Conservation (phyloP, 805 yeast species). For the Candida arabinofermentans region DNA sequence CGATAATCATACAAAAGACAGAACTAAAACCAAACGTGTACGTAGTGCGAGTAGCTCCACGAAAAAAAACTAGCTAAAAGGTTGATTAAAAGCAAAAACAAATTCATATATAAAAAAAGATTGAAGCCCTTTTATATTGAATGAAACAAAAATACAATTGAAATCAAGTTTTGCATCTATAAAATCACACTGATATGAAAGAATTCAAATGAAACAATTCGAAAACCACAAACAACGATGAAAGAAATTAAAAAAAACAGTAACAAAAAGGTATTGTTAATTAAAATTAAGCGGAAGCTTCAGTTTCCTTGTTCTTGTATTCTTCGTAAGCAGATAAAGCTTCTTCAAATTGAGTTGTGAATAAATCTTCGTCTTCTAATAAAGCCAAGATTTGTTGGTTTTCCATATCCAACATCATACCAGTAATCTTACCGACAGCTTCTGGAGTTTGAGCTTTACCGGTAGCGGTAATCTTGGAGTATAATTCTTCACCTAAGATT, state of each 20-base stretch:
- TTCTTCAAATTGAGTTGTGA: slow-evolving; percentile 88
- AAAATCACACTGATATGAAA: background rate
- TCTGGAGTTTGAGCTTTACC: slow-evolving; percentile 87
- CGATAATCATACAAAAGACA: background rate
- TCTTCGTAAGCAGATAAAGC: slow-evolving; percentile 93
- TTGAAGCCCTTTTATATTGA: too few species aligned
- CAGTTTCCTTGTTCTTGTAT: slow-evolving; percentile 59
- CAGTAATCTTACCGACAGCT: slow-evolving; percentile 97
- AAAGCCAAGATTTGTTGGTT: slow-evolving; percentile 84
- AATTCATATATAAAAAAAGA: too few species aligned
- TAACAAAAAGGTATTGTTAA: slow-evolving; percentile 6
- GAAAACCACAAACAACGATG: too few species aligned
- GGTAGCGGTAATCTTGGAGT: slow-evolving; percentile 84
- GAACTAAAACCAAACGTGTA: background rate
- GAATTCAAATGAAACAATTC: too few species aligned
- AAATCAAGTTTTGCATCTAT: background rate
- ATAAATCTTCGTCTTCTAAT: slow-evolving; percentile 84
- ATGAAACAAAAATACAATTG: too few species aligned
- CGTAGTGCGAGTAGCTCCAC: background rate
- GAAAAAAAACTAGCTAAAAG: background rate
- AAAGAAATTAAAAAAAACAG: background rate
- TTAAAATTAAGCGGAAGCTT: slow-evolving; percentile 14
- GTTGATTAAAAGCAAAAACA: too few species aligned
- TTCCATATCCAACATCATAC: slow-evolving; percentile 96
- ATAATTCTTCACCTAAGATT: slow-evolving; percentile 94